These are phyloP conservation scores for Backusella parvicylindrica DNA, from an alignment of 192 early-diverging fungal genomes.

Conservation along the genomic window DNA sequence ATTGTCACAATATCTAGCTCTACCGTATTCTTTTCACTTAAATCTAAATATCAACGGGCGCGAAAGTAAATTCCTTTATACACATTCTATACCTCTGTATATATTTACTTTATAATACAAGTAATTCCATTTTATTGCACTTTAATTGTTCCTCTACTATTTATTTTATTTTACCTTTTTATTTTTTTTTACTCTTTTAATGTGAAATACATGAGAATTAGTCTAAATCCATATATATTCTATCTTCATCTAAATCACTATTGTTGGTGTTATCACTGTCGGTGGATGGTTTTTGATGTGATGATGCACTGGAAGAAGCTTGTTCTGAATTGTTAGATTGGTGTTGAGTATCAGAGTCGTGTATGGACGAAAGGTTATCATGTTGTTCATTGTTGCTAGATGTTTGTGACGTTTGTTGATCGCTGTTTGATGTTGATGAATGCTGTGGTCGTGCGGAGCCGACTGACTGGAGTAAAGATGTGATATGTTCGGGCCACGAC, in stretches of 20 bases:
- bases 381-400: background rate
- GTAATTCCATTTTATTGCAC: background rate
- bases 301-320: background rate
- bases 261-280: background rate
- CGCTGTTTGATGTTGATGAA: background rate
- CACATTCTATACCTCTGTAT: too few species aligned
- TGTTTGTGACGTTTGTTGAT: background rate
- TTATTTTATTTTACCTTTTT: too few species aligned
- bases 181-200: background rate
- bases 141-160: too few species aligned
- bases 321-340: background rate
- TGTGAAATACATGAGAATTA: background rate
- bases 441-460: background rate
- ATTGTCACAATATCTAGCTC: constrained; percentile 22
- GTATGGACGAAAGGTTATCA: too few species aligned
- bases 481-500: background rate
- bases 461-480: background rate
- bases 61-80: background rate
- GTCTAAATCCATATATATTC: background rate
- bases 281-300: background rate
- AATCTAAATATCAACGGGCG: background rate
- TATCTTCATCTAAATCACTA: background rate
- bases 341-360: background rate
- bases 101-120: too few species aligned
- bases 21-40: background rate